Evolutionary conservation across 179 eudicot species (phyloP), one percentile per base, ranked within the genome.

Genomic region (Pouteria campechiana): DNA sequence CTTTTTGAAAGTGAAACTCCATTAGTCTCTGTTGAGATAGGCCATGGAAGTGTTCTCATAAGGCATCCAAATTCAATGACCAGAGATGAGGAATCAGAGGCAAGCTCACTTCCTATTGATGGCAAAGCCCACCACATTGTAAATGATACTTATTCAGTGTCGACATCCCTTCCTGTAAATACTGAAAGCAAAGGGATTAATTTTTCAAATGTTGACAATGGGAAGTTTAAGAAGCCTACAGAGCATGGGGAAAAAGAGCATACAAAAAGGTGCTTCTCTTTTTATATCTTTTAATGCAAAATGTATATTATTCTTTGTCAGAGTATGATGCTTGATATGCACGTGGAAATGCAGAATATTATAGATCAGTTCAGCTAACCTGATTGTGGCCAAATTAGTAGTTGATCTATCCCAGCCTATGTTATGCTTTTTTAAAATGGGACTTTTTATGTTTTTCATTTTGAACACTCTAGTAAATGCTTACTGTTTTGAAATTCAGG

Each of bases 21-120:
- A 1, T 82, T 86, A 94, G n/a, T n/a, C n/a, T n/a, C n/a, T n/a
- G n/a, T n/a, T n/a, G 99, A 92, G 77, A 77, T 92, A 60, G 99
- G 99, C 35, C 96, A 92, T 64, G 99, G 99, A 50, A 88, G 96
- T 74, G 83, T 92, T 37, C 96, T 92, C 42, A 79, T 92, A 55
- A 65, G 90, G 46, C 96, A 92, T 55, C 99, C 99, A 0, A 80
- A 73, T 42, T 73, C 85, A 30, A 46, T 79, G 44, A 72, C 57
- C 40, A 54, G 81, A 37, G 99, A 92, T 44, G 99, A 92, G 64
- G 99, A 92, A 67, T 87, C 96, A 59, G 99, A 92, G 75, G 96
- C 96, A 12, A 90, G 98, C 66, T 90, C 98, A 32, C 71, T 90
- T 60, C 73, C 98, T 7, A 59, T 86, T 67, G 94, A 90, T 47